Conservation (phyloP, 768 basidiomycete genomes). For the Gyrodon lividus region DNA sequence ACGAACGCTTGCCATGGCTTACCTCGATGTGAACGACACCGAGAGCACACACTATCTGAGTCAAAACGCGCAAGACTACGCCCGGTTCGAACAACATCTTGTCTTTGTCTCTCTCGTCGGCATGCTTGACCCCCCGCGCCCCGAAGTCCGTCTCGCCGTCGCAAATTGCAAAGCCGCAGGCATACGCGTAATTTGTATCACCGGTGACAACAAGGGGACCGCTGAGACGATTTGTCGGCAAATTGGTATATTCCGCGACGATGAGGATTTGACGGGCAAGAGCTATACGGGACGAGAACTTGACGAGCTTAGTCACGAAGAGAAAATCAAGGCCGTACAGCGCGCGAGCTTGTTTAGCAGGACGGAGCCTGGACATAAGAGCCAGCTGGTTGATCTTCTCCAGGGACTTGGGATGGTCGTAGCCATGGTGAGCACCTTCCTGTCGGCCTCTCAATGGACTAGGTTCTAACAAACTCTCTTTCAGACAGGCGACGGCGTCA, state of each 20-base stretch:
- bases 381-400: conserved; percentile 88
- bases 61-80: conserved; percentile 76
- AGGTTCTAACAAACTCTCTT: conserved; percentile 8
- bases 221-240: conserved; percentile 96
- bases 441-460: conserved; percentile 8
- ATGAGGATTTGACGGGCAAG: conserved; percentile 92
- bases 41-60: conserved; percentile 82
- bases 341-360: conserved; percentile 87
- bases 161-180: conserved; percentile 91
- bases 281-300: conserved; percentile 94
- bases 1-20: conserved; percentile 90
- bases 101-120: conserved; percentile 95
- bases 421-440: conserved; percentile 69
- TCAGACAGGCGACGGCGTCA: conserved; percentile 95
- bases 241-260: conserved; percentile 86
- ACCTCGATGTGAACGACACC: conserved; percentile 71
- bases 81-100: conserved; percentile 86
- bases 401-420: conserved; percentile 92
- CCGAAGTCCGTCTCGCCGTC: conserved; percentile 85
- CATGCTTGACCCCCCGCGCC: conserved; percentile 97
- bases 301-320: conserved; percentile 73
- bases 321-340: conserved; percentile 86
- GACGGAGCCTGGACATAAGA: conserved; percentile 95
- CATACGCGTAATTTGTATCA: conserved; percentile 95
- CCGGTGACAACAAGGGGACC: conserved; percentile 96